phyloP scores from a whole-genome alignment of 176 grass and related monocot genomes.

The Microstegium vimineum region DNA sequence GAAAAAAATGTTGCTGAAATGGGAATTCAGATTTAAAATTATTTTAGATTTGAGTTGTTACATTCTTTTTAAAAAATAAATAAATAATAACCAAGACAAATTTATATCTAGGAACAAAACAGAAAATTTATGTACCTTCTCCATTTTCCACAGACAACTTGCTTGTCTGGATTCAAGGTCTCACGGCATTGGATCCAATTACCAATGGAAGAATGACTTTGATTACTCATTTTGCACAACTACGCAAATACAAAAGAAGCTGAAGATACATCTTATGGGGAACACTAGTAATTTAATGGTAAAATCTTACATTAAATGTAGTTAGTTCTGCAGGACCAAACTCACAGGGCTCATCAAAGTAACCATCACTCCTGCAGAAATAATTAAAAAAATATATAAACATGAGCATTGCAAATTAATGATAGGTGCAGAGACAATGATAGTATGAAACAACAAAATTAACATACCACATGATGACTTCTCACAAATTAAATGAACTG shows the following conservation, averaged over 20 bases:
- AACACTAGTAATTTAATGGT: slow-evolving; percentile 27
- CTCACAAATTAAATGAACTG: neutral
- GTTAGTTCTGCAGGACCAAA: slow-evolving; percentile 46
- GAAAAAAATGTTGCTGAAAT: neutral
- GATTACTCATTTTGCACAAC: slow-evolving; percentile 30
- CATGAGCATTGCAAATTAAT: slow-evolving; percentile 26
- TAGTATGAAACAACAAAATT: neutral
- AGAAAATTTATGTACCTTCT: slow-evolving; percentile 65
- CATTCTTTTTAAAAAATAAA: neutral
- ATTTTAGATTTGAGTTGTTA: neutral
- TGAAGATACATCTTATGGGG: slow-evolving; percentile 28
- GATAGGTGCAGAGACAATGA: neutral
- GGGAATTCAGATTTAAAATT: slow-evolving; percentile 3
- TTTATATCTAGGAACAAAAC: slow-evolving; percentile 9
- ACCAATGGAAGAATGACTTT: slow-evolving; percentile 55
- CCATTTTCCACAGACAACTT: slow-evolving; percentile 81
- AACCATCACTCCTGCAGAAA: slow-evolving; percentile 34
- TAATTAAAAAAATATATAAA: slow-evolving; percentile 11
- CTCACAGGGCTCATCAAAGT: slow-evolving; percentile 43
- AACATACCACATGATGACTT: neutral
- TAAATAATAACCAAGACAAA: neutral
- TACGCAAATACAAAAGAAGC: slow-evolving; percentile 35
- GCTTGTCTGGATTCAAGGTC: slow-evolving; percentile 42
- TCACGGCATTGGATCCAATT: slow-evolving; percentile 95
- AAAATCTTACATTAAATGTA: slow-evolving; percentile 61